Evolutionary conservation across 371 early-diverging fungal genomes (phyloP).

Genomic region (Hamiltosporidium tvaerminnensis): DNA sequence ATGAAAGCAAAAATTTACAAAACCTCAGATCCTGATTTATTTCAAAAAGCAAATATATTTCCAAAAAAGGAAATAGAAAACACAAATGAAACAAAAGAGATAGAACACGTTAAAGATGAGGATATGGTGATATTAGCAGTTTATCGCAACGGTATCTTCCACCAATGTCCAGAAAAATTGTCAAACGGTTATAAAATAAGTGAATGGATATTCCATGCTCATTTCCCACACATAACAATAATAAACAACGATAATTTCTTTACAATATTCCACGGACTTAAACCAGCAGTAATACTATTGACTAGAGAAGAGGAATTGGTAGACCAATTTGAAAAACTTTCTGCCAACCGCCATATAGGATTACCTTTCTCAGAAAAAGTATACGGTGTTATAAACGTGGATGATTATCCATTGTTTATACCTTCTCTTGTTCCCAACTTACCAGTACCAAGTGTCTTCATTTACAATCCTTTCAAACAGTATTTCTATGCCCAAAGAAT

Average conservation of each 20-base stretch:
- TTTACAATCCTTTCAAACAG: constrained; percentile 50
- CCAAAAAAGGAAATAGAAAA: constrained; percentile 8
- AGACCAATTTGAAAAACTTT: constrained; percentile 41
- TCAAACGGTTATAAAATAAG: constrained; percentile 38
- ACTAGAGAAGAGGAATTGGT: constrained; percentile 39
- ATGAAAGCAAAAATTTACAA: constrained; percentile 50
- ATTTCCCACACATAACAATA: constrained; percentile 52
- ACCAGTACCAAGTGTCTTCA: constrained; percentile 33
- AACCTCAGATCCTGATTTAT: constrained; percentile 39
- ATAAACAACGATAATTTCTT: constrained; percentile 52
- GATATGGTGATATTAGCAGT: constrained; percentile 44
- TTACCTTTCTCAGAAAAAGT: constrained; percentile 45
- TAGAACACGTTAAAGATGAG: constrained; percentile 8
- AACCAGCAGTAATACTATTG: constrained; percentile 50
- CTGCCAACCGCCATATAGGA: constrained; percentile 43
- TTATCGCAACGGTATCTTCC: constrained; percentile 51
- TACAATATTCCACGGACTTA: constrained; percentile 53
- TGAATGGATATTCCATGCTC: constrained; percentile 54
- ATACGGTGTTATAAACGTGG: constrained; percentile 46
- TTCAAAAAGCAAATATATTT: constrained; percentile 29
- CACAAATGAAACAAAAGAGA: constrained; percentile 13
- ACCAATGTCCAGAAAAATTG: constrained; percentile 35
- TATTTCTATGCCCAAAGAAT: constrained; percentile 36
- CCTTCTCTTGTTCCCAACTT: constrained; percentile 39
- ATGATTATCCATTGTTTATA: constrained; percentile 49